A percentile compares a stretch with the other conserved stretches of the same genome.
These are phyloP conservation scores for Batkoa obscura DNA, from an alignment of 371 early-diverging fungal genomes.

Conservation along the genomic window DNA sequence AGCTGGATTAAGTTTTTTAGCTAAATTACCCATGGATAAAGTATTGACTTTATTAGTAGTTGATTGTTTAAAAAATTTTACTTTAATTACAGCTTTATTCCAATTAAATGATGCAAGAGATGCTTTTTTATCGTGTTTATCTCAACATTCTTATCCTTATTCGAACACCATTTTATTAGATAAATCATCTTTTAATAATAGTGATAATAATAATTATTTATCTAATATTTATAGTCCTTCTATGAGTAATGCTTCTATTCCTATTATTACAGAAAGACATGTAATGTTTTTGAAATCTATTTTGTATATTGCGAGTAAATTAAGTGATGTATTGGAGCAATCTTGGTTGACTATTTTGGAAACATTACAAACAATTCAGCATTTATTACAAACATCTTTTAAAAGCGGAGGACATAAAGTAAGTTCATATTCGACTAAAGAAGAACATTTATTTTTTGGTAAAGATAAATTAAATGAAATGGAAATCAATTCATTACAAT, in stretches of 20 bases:
- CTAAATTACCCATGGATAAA: conserved; percentile 63
- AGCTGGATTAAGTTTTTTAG: conserved; percentile 53
- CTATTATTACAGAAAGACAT: conserved; percentile 50
- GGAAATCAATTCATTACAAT: conserved; percentile 21
- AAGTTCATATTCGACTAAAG: too few relatives aligned
- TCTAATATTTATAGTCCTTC: too few relatives aligned
- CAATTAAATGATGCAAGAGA: conserved; percentile 60
- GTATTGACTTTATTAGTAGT: conserved; percentile 56
- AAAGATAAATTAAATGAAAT: conserved; percentile 6
- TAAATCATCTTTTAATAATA: too few relatives aligned
- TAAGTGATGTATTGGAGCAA: conserved; percentile 51
- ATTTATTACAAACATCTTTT: conserved; percentile 16
- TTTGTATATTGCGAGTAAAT: conserved; percentile 45
- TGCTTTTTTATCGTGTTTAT: conserved; percentile 65
- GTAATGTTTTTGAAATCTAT: conserved; percentile 54
- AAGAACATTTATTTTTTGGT: background rate
- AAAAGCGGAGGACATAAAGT: background rate
- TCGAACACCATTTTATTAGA: background rate
- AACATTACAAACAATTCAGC: conserved; percentile 72
- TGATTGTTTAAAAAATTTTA: conserved; percentile 52
- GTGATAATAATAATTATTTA: too few relatives aligned
- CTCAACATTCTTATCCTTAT: conserved; percentile 50
- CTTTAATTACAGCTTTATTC: conserved; percentile 66
- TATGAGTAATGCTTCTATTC: background rate
- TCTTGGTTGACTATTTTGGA: conserved; percentile 79